Base-by-base conservation (phyloP, 305 asterid species). In the Nicotiana rustica region DNA sequence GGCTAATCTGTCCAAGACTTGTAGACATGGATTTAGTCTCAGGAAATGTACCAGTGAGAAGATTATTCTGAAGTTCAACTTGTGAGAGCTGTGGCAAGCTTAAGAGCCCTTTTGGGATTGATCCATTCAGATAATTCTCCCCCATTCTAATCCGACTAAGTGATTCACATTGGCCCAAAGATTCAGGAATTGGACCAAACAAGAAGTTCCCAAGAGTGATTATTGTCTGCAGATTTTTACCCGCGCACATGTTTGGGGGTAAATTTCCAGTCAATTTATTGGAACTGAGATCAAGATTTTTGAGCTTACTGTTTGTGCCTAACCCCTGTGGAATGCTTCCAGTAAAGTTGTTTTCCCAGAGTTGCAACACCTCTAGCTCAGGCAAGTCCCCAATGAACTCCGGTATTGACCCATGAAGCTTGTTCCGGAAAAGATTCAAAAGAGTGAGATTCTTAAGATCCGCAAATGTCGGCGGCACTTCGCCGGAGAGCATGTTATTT, bases 331-430 rank as follows among this genome's bases (percentile, higher is more conserved):
- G 99, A 59, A 96, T 91, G 52, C 87, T 86, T 14, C 98, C 99
- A 33, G 99, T 93, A 86, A 96, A 94, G 64, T 92, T 94, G 83
- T 96, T 96, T 78, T 92, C 97, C 99, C 99, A 96, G 33, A 96
- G 66, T 84, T 94, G 98, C 88, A 96, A 77, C 19, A 94, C 98
- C 81, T 96, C 90, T 55, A 96, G 88, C 81, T 86, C 86, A n/a
- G 98, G 97, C 81, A 92, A 86, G 78, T 91, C 95, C 4, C 88
- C 97, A 9, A 96, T 85, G 71, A 92, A 94, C 29, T 90, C 94
- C 10, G 99, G 98, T 55, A 96, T 91, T 4, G 94, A 90, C 29
- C 99, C 98, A 38, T 91, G 90, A 15, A 96, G 93, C 89, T 90
- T 91, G 75, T 96, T 96, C 73, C 97, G 77, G 87, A 96, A 94